A percentile compares a stretch with the other conserved stretches of the same genome.
Conservation (phyloP, 1,139 yeast species). For the Casaregolazyma lundiana region DNA sequence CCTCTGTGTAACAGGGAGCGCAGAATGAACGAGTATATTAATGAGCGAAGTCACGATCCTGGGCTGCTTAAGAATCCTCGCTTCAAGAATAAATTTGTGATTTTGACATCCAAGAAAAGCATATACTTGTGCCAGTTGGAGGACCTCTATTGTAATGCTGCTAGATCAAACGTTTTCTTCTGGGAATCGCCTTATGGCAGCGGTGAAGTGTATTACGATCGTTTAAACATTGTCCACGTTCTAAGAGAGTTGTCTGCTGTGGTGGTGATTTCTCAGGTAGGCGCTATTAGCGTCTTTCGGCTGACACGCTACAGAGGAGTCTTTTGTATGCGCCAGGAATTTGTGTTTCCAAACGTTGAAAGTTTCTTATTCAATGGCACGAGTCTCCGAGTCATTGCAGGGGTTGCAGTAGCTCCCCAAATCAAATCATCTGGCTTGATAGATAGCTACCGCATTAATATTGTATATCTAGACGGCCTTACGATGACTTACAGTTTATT, state of each 20-base stretch:
- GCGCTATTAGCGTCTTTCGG: conserved; percentile 53
- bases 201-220: conserved; percentile 43
- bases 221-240: conserved; percentile 49
- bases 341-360: conserved; percentile 37
- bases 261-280: conserved; percentile 55
- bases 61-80: background rate
- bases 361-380: conserved; percentile 17
- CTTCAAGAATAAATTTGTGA: conserved; percentile 44
- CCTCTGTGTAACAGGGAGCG: conserved; percentile 8
- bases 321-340: conserved; percentile 59
- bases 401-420: conserved; percentile 21
- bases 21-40: conserved; percentile 4
- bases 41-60: background rate
- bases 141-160: conserved; percentile 48
- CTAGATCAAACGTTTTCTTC: conserved; percentile 45
- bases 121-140: conserved; percentile 44
- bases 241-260: conserved; percentile 54
- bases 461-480: conserved; percentile 21
- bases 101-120: conserved; percentile 35
- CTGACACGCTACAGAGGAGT: conserved; percentile 54
- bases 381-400: conserved; percentile 19
- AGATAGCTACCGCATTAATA: conserved; percentile 14
- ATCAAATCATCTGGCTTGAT: conserved; percentile 12
- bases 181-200: conserved; percentile 30
- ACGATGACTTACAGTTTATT: conserved; percentile 19